Evolutionary conservation across 169 alveolate species (phyloP).

Genomic region (Cryptosporidium viatorum): DNA sequence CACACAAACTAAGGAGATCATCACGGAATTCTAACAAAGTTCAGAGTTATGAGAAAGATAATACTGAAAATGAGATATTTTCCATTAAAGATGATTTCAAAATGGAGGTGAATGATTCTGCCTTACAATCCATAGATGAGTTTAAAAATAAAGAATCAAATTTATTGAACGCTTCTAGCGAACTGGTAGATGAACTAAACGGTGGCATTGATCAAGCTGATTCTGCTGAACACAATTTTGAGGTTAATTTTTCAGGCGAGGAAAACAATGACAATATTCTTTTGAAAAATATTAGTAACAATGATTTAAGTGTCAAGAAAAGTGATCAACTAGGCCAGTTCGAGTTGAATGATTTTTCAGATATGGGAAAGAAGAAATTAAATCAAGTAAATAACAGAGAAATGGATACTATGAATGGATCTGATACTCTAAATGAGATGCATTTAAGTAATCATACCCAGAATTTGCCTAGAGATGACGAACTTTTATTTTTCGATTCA

Average conservation of each 20-base stretch:
- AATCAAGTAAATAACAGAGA: neutral
- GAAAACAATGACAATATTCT: neutral
- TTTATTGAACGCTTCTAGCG: neutral
- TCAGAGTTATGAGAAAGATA: neutral
- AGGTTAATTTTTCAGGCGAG: neutral
- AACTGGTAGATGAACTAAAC: neutral
- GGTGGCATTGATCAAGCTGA: neutral
- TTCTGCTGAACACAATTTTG: neutral
- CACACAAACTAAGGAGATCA: constrained; percentile 18
- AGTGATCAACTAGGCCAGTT: neutral
- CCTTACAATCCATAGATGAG: neutral
- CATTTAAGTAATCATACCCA: neutral
- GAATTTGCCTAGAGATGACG: neutral
- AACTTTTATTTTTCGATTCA: neutral
- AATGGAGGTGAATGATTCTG: neutral
- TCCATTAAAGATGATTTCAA: neutral
- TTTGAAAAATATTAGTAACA: neutral
- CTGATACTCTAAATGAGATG: neutral
- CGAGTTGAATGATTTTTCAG: neutral
- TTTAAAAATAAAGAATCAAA: neutral
- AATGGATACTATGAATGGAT: neutral
- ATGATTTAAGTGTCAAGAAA: neutral
- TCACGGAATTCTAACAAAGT: constrained; percentile 13
- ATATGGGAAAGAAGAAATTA: neutral
- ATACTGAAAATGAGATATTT: neutral